Conservation (phyloP, 352 stramenopile genomes). For the Pythium pectinolyticum region DNA sequence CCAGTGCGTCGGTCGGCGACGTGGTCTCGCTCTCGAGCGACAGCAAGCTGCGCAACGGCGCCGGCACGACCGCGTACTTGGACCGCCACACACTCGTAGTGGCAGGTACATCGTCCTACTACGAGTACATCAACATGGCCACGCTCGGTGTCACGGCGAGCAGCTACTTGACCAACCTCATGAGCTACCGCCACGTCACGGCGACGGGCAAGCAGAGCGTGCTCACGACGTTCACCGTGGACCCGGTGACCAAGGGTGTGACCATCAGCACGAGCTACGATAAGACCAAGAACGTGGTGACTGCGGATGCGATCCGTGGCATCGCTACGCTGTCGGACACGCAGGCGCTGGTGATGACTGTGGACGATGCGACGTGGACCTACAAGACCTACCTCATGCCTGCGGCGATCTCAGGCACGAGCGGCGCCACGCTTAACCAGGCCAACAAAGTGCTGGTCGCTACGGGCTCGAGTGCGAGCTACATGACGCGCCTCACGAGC, state of each 20-base stretch:
- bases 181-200: conserved; percentile 43
- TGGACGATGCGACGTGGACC: conserved; percentile 10
- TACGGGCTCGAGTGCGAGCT: conserved; percentile 37
- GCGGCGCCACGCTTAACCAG: conserved; percentile 21
- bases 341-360: conserved; percentile 36
- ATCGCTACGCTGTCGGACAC: conserved; percentile 62
- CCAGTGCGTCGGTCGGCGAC: conserved; percentile 29
- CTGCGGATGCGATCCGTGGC: conserved; percentile 37
- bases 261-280: conserved; percentile 16
- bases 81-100: conserved; percentile 33
- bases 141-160: conserved; percentile 37
- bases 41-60: conserved; percentile 46
- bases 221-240: conserved; percentile 48
- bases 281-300: conserved; percentile 31
- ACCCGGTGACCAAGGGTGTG: conserved; percentile 35
- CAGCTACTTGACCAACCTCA: conserved; percentile 47
- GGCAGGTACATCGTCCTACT: conserved; percentile 28
- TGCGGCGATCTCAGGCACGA: conserved; percentile 26
- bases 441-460: conserved; percentile 30
- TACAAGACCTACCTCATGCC: conserved; percentile 36
- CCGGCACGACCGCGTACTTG: conserved; percentile 71
- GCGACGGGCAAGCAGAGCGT: conserved; percentile 32
- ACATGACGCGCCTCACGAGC: conserved; percentile 35
- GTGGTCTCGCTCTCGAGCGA: conserved; percentile 32
- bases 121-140: conserved; percentile 53